A percentile compares a stretch with the other conserved stretches of the same genome.
Evolutionary conservation across 2,329 filamentous ascomycete species (phyloP).

Genomic region (Penicillium sp.): DNA sequence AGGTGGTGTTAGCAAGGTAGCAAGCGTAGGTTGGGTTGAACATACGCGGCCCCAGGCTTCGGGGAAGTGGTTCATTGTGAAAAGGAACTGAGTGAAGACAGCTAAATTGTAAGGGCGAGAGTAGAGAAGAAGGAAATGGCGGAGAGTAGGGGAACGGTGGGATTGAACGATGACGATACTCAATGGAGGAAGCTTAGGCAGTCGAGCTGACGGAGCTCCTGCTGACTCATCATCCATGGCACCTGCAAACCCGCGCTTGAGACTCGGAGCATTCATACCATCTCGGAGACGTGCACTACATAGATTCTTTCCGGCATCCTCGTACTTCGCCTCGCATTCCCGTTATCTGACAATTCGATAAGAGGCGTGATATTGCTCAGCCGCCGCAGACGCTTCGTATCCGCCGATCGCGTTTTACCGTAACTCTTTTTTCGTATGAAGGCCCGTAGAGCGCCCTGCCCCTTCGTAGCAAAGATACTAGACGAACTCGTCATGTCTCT

Average conservation of each 20-base stretch:
- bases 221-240: conserved; percentile 16
- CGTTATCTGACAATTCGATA: background rate
- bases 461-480: background rate
- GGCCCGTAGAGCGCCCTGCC: background rate
- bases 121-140: background rate
- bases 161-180: conserved; percentile 21
- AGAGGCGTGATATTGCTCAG: conserved; percentile 1
- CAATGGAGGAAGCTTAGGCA: conserved; percentile 27
- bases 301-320: background rate
- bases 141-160: conserved; percentile 8
- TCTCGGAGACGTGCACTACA: background rate
- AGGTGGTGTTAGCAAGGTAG: conserved; percentile 35
- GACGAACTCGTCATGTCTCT: conserved; percentile 7
- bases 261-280: background rate
- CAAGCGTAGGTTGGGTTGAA: conserved; percentile 13
- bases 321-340: background rate
- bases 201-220: conserved; percentile 39
- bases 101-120: background rate
- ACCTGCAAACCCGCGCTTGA: background rate
- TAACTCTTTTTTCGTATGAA: background rate
- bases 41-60: conserved; percentile 64
- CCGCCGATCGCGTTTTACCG: background rate
- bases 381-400: conserved; percentile 5
- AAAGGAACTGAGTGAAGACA: background rate
- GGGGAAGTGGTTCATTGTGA: conserved; percentile 63